phyloP scores from a whole-genome alignment of 2,329 filamentous ascomycete genomes.

The Raffaelea albimanens region DNA sequence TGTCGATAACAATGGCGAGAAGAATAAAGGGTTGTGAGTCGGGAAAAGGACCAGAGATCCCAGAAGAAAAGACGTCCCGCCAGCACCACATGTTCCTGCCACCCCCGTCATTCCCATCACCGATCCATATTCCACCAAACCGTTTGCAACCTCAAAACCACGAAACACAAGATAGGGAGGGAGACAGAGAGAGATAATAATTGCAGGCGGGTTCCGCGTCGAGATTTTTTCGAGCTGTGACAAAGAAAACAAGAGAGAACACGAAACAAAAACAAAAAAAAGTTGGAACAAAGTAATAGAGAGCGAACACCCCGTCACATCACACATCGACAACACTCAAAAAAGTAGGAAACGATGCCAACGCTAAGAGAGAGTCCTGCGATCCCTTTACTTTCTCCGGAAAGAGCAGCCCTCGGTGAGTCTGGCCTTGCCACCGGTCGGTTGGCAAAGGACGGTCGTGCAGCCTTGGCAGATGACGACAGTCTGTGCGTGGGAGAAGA shows the following conservation, averaged over 20 bases:
- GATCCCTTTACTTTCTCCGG: constrained; percentile 86
- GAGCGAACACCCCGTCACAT: too few species aligned
- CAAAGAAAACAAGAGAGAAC: not conserved
- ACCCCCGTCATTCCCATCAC: too few species aligned
- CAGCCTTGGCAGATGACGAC: constrained; percentile 99
- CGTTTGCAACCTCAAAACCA: not conserved
- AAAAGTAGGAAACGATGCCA: constrained; percentile 1
- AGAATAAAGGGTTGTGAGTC: too few species aligned
- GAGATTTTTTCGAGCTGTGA: not conserved
- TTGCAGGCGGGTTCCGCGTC: not conserved
- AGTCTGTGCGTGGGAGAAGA: constrained; percentile 99
- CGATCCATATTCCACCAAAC: too few species aligned
- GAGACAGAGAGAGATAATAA: not conserved
- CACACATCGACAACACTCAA: not conserved
- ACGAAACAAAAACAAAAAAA: too few species aligned
- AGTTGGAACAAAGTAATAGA: too few species aligned
- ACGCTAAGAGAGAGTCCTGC: not conserved
- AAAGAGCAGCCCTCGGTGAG: constrained; percentile 99
- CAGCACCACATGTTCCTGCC: too few species aligned
- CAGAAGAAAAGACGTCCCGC: too few species aligned
- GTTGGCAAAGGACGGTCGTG: constrained; percentile 99
- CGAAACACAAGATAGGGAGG: not conserved
- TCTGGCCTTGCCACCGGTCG: constrained; percentile 97
- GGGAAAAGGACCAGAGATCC: too few species aligned
- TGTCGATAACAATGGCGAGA: too few species aligned